A percentile compares a stretch with the other conserved stretches of the same genome.
phyloP scores from a whole-genome alignment of 2,329 filamentous ascomycete species.

The Onygenales sp. region DNA sequence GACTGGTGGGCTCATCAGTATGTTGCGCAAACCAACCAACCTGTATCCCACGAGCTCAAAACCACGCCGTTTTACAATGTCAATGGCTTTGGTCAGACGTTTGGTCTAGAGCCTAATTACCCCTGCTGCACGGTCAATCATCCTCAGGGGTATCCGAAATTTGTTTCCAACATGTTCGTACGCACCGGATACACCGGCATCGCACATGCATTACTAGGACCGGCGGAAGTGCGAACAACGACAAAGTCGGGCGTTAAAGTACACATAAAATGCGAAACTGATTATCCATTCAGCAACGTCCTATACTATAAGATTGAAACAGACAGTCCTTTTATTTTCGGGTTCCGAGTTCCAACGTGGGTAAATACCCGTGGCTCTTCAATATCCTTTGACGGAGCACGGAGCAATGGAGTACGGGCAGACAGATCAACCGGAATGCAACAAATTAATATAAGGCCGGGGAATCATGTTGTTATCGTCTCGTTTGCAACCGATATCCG shows the following conservation, averaged over 20 bases:
- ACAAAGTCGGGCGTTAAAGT: conserved; percentile 29
- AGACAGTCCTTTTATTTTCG: conserved; percentile 30
- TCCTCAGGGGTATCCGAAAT: conserved; percentile 49
- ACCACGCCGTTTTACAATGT: conserved; percentile 41
- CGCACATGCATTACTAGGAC: conserved; percentile 42
- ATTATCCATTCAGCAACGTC: conserved; percentile 39
- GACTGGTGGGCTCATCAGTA: conserved; percentile 52
- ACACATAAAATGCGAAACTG: conserved; percentile 37
- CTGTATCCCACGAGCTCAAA: conserved; percentile 36
- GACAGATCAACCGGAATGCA: conserved; percentile 30
- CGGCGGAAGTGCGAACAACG: conserved; percentile 32
- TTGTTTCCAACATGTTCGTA: conserved; percentile 40
- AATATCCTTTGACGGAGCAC: conserved; percentile 15
- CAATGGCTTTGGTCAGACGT: conserved; percentile 36
- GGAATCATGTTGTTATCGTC: conserved; percentile 25
- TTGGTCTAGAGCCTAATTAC: conserved; percentile 44
- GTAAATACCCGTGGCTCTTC: conserved; percentile 17
- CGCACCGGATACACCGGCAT: conserved; percentile 34
- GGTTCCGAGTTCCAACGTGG: conserved; percentile 40
- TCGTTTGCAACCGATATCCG: conserved; percentile 23
- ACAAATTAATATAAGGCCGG: conserved; percentile 24
- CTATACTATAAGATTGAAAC: conserved; percentile 33
- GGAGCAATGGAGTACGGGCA: conserved; percentile 14
- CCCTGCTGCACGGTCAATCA: conserved; percentile 52
- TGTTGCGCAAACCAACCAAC: conserved; percentile 45